A percentile compares a stretch with the other conserved stretches of the same genome.
Conservation (phyloP, 768 basidiomycete species). For the Serpula lacrymans region DNA sequence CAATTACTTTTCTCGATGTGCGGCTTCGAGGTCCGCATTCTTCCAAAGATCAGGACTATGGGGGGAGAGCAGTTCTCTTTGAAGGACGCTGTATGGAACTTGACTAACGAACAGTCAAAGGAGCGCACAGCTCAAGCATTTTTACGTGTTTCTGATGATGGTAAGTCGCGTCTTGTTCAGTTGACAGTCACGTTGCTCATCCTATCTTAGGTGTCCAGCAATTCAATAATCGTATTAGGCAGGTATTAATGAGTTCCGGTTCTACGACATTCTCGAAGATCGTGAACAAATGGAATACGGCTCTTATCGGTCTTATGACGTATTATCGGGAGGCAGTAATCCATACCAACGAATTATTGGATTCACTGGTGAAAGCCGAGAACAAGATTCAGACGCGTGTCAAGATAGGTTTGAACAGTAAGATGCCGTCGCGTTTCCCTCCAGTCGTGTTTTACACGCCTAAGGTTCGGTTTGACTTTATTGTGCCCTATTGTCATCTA, state of each 20-base stretch:
- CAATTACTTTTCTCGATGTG: slow-evolving; percentile 98
- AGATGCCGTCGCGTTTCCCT: slow-evolving; percentile 99
- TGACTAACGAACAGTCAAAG: slow-evolving; percentile 96
- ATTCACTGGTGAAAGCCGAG: slow-evolving; percentile 96
- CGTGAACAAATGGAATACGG: slow-evolving; percentile 97
- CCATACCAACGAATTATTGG: slow-evolving; percentile 94
- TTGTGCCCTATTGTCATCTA: slow-evolving; percentile 1
- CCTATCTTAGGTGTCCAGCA: slow-evolving; percentile 80
- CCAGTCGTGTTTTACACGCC: slow-evolving; percentile 95
- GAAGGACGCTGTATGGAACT: slow-evolving; percentile 94
- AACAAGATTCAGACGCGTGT: slow-evolving; percentile 99
- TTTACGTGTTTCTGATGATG: slow-evolving; percentile 95
- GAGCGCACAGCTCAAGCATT: slow-evolving; percentile 98
- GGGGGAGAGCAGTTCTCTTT: slow-evolving; percentile 96
- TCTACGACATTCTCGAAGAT: slow-evolving; percentile 99
- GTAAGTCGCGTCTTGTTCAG: slow-evolving; percentile 29
- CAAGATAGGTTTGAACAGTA: slow-evolving; percentile 98
- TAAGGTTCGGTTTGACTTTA: slow-evolving; percentile 48
- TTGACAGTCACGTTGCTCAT: slow-evolving; percentile 6
- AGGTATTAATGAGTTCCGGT: slow-evolving; percentile 97
- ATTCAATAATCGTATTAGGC: slow-evolving; percentile 96
- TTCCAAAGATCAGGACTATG: slow-evolving; percentile 94
- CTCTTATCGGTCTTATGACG: slow-evolving; percentile 93
- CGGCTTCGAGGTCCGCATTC: slow-evolving; percentile 97
- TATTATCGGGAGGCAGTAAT: slow-evolving; percentile 98